Evolutionary conservation across 2,329 filamentous ascomycete species (phyloP).

Genomic region (Ceratocystis alfenasii): DNA sequence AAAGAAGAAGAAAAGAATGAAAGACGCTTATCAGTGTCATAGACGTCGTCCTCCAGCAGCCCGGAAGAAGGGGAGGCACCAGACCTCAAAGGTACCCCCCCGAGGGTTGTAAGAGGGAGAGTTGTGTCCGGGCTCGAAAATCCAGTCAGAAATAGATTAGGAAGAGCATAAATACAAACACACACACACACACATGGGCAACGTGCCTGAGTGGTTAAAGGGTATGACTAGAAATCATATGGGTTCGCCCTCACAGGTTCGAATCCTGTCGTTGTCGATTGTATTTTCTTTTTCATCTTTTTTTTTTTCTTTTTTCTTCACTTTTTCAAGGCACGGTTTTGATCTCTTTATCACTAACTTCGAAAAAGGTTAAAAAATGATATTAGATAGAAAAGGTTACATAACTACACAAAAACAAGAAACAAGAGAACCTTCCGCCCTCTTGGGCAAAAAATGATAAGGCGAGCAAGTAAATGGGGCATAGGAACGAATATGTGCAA

Average conservation of each 20-base stretch:
- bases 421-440: not conserved
- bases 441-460: not conserved
- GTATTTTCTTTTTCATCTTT: not conserved
- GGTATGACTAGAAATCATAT: conserved; percentile 22
- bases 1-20: too few relatives aligned
- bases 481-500: not conserved
- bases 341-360: not conserved
- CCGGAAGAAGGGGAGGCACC: too few relatives aligned
- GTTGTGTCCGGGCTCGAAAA: too few relatives aligned
- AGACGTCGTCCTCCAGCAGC: too few relatives aligned
- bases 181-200: too few relatives aligned
- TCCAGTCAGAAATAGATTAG: too few relatives aligned
- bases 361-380: not conserved
- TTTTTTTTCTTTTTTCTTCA: not conserved
- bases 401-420: not conserved
- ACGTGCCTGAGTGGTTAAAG: conserved; percentile 22
- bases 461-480: not conserved
- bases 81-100: too few relatives aligned
- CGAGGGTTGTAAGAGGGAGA: too few relatives aligned
- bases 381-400: not conserved
- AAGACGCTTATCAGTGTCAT: too few relatives aligned
- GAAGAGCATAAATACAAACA: too few relatives aligned
- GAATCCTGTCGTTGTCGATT: conserved; percentile 21
- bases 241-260: conserved; percentile 21
- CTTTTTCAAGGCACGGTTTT: not conserved